Percentiles rank a stretch among this genome's conserved stretches.
Evolutionary conservation across 192 early-diverging fungal genomes (phyloP).

Genomic region (Coemansia guatemalensis): DNA sequence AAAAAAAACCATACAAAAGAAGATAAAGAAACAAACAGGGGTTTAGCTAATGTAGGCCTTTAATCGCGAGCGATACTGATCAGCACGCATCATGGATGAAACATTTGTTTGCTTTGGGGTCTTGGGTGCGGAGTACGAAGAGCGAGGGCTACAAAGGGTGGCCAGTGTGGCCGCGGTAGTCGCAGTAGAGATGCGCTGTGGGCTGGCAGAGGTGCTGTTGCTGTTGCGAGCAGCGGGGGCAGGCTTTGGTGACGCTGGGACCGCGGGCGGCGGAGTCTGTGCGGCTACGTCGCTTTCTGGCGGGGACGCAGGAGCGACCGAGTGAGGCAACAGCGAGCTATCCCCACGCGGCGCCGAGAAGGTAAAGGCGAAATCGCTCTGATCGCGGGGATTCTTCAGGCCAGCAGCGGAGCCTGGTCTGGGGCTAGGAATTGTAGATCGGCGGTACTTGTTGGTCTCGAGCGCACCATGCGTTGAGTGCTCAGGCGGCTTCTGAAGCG

Average conservation of each 20-base stretch:
- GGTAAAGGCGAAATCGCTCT: background rate
- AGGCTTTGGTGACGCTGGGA: background rate
- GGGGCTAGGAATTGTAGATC: background rate
- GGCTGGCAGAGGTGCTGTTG: conserved; percentile 1
- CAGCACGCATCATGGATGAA: background rate
- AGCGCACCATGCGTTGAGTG: background rate
- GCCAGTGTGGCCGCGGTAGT: conserved; percentile 19
- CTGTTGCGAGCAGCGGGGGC: background rate
- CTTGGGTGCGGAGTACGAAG: background rate
- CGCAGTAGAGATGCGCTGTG: conserved; percentile 18
- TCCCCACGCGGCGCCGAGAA: background rate
- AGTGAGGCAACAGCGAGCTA: background rate
- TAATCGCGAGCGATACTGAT: conserved; percentile 1
- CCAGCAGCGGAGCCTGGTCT: background rate
- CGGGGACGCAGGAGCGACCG: conserved; percentile 8
- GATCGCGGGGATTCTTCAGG: background rate
- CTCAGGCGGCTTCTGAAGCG: background rate
- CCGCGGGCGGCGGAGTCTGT: conserved; percentile 2
- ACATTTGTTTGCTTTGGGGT: background rate
- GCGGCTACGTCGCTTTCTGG: conserved; percentile 18
- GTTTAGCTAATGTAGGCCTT: background rate
- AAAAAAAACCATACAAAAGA: conserved; percentile 1
- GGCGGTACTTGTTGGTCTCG: background rate
- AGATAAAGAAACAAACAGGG: background rate
- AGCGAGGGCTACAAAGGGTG: conserved; percentile 3